phyloP scores from a whole-genome alignment of 1,284 basidiomycete genomes.

The Apiotrichum montevideense region DNA sequence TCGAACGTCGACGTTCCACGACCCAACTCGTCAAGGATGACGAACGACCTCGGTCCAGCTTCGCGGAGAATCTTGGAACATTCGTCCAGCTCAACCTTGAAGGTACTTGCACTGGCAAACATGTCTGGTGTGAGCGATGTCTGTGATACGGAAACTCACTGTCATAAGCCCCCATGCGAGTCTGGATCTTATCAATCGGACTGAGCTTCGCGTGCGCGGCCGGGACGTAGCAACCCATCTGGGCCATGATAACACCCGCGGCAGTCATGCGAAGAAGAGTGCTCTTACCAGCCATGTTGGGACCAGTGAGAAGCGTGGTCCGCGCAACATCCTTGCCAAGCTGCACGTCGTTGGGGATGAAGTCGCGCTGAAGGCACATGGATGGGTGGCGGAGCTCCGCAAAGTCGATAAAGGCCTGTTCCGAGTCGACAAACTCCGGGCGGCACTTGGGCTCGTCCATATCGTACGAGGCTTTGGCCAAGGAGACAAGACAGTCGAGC shows the following conservation, averaged over 20 bases:
- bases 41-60: slow-evolving; percentile 82
- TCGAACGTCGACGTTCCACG: slow-evolving; percentile 61
- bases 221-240: slow-evolving; percentile 96
- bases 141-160: slow-evolving; percentile 43
- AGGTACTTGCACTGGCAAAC: slow-evolving; percentile 90
- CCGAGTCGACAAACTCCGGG: slow-evolving; percentile 76
- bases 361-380: slow-evolving; percentile 63
- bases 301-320: slow-evolving; percentile 86
- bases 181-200: slow-evolving; percentile 89
- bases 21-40: slow-evolving; percentile 92
- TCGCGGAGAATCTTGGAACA: slow-evolving; percentile 86
- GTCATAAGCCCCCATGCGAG: slow-evolving; percentile 97
- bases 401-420: slow-evolving; percentile 72
- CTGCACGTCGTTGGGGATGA: slow-evolving; percentile 91
- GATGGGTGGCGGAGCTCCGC: slow-evolving; percentile 80
- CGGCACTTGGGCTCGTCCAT: slow-evolving; percentile 89
- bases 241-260: slow-evolving; percentile 89
- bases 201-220: slow-evolving; percentile 73
- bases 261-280: slow-evolving; percentile 92
- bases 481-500: slow-evolving; percentile 87
- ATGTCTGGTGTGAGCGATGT: slow-evolving; percentile 53
- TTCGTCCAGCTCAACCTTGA: slow-evolving; percentile 94
- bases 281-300: slow-evolving; percentile 74
- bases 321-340: slow-evolving; percentile 65
- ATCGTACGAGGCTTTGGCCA: slow-evolving; percentile 81